These are phyloP conservation scores for Apocynum venetum DNA, from an alignment of 257 asterid species.

Conservation along the genomic window DNA sequence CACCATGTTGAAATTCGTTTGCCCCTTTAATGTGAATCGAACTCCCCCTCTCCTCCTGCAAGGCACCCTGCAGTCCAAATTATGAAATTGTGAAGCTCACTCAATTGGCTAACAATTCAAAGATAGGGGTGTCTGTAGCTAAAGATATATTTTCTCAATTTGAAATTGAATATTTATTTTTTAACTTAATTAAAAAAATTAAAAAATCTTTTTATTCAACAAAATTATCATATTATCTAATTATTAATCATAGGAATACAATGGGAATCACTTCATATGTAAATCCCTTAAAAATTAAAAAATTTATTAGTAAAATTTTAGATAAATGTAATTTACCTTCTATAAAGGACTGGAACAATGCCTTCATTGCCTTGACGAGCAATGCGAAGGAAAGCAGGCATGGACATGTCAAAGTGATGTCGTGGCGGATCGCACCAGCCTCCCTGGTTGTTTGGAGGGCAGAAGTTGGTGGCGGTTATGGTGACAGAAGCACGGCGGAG, in stretches of 20 bases:
- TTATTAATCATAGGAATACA: no score
- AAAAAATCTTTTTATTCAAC: no score
- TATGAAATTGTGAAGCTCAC: no score
- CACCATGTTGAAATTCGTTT: slow-evolving; percentile 56
- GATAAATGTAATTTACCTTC: slow-evolving; percentile 29
- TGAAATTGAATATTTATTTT: no score
- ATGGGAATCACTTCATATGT: no score
- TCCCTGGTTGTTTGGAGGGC: slow-evolving; percentile 64
- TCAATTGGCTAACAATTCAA: no score
- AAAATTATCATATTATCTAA: no score
- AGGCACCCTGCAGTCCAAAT: slow-evolving; percentile 35
- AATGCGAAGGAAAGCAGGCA: slow-evolving; percentile 65
- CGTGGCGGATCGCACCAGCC: slow-evolving; percentile 83
- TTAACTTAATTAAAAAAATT: no score
- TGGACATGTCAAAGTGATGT: slow-evolving; percentile 71
- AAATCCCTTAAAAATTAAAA: no score
- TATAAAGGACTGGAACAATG: slow-evolving; percentile 52
- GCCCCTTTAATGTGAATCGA: slow-evolving; percentile 63
- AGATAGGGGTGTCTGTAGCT: no score
- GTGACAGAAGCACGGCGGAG: slow-evolving; percentile 42
- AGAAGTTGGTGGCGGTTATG: slow-evolving; percentile 64
- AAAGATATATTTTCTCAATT: no score
- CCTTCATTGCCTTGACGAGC: slow-evolving; percentile 62
- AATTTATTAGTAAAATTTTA: no score
- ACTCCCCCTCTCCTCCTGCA: slow-evolving; percentile 67